Base-by-base conservation (phyloP, 2,329 filamentous ascomycete species). In the Pyrenochaeta sp. region DNA sequence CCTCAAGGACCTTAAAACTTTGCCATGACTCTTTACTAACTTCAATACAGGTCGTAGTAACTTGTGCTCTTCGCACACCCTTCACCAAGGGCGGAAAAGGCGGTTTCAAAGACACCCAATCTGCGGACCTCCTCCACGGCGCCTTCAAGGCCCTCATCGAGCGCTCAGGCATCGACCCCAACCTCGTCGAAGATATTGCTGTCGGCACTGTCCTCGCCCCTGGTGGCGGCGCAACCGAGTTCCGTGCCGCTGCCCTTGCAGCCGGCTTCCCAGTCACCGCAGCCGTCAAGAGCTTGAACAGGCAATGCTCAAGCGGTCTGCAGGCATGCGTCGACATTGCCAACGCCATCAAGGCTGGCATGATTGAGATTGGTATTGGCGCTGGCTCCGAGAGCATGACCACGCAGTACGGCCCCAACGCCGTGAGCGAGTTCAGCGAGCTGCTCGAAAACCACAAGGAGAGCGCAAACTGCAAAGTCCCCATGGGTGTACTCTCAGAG, bases 371-470 rank as follows among this genome's bases (percentile, higher is more conserved):
- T 52, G 94, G 94, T 61, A 85, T 97, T 60, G 94, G 93, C 58
- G 92, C 92, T 14, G 94, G 94, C 66, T 91, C 96, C 17, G 94
- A 99, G 84, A 94, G 89, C 79, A 99, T 99, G 94, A 89, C 84
- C 66, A 81, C 81, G 44, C 89, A 96, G 68, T 97, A 97, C 72
- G 94, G 93, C 22, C 92, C 93, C 17, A 80, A 79, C 30, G 94
- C 94, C 50, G 93, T 97, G 11, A 84, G 86, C 51, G 94, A 97
- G 74, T 96, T 97, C 81, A 94, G 89, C 20, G 90, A 96, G 35
- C 82, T 90, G 39, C 85, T 97, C 53, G 89, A 96, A 68, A 82
- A 78, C 62, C 82, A 93, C 78, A 81, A 84, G 54, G 87, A 94
- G 69, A 83, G 92, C 17, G 88, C 88, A 65, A 95, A 96, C 82